Base-by-base conservation (phyloP, 2,329 filamentous ascomycete genomes). In the Alternaria viburni region DNA sequence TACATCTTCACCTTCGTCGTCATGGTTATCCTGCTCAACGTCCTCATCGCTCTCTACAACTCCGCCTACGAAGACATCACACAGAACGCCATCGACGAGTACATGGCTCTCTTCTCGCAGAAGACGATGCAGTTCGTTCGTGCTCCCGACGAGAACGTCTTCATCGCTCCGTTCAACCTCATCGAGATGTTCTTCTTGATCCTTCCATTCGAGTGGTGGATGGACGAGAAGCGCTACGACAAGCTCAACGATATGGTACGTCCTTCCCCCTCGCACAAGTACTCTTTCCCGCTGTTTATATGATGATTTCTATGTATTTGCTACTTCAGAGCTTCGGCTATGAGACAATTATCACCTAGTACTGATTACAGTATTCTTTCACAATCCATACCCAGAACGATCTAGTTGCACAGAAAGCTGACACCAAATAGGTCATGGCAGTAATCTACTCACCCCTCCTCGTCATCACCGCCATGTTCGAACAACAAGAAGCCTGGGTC, bases 251-350 rank as follows among this genome's bases (percentile, higher is more conserved):
- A 98, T 78, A 85, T 88, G 57, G 89, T 52, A 52, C 13, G 49
- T 52, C 3, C 3, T 12, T 6, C 11, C 10, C 6, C 9, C 7
- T 6, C 19, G 10, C 28, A 17, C 2, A 10, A 1, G 32, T 9
- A 5, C n/a, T 19, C 47, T 0, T 5, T 6, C 25, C 10, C 12
- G 9, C 32, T 54, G 11, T 64, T 86, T 86, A 52, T 82, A 96
- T 93, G 95, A 98, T 98, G 95, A 88, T 91, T 89, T 88, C 83
- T 84, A 83, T 93, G 94, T 98, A 98, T 98, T 98, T 98, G 96
- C 96, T 98, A 98, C 96, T 99, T 98, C 95, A 97, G 96, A 99
- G 93, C 93, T 89, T 86, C 84, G 89, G 94, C 93, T 84, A 97
- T 98, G 96, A 99, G 95, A 99, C 93, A 90, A 96, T 86, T 88